These are phyloP conservation scores for Cyclotella kingstonii DNA, from an alignment of 108 stramenopile genomes.

Conservation along the genomic window DNA sequence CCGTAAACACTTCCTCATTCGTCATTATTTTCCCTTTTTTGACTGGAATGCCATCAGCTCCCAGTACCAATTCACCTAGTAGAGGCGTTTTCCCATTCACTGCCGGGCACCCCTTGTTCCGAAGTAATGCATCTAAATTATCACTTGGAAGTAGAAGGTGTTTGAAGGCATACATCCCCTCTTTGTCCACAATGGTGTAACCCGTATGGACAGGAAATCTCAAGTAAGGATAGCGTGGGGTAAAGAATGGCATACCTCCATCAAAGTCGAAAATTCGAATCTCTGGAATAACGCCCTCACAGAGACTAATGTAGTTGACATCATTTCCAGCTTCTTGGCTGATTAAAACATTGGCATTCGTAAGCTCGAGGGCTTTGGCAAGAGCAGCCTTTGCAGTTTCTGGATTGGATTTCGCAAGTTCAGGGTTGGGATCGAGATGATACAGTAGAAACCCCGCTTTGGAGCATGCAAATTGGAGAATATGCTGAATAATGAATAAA, in stretches of 20 bases:
- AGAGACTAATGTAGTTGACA: slow-evolving; percentile 75
- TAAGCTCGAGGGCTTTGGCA: slow-evolving; percentile 65
- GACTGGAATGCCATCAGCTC: slow-evolving; percentile 66
- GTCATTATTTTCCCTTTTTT: slow-evolving; percentile 62
- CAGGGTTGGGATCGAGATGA: slow-evolving; percentile 63
- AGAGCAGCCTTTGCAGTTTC: slow-evolving; percentile 67
- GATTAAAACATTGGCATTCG: slow-evolving; percentile 80
- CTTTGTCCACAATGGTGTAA: slow-evolving; percentile 79
- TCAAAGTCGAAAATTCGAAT: slow-evolving; percentile 75
- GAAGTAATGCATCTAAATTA: slow-evolving; percentile 52
- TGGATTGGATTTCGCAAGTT: slow-evolving; percentile 64
- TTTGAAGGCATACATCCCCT: slow-evolving; percentile 68
- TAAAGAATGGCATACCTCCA: slow-evolving; percentile 78
- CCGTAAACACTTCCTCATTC: slow-evolving; percentile 73
- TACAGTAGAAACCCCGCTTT: slow-evolving; percentile 84
- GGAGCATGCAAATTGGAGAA: slow-evolving; percentile 90
- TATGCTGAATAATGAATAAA: no score
- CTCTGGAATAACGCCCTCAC: slow-evolving; percentile 75
- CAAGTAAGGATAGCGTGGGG: slow-evolving; percentile 84
- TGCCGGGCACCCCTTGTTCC: slow-evolving; percentile 35
- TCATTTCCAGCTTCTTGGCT: slow-evolving; percentile 82
- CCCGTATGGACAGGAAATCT: slow-evolving; percentile 85
- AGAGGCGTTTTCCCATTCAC: slow-evolving; percentile 70
- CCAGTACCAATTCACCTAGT: slow-evolving; percentile 63
- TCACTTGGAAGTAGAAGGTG: slow-evolving; percentile 70